Base-by-base conservation (phyloP, 495 filamentous ascomycete genomes). In the Tricharina praecox region DNA sequence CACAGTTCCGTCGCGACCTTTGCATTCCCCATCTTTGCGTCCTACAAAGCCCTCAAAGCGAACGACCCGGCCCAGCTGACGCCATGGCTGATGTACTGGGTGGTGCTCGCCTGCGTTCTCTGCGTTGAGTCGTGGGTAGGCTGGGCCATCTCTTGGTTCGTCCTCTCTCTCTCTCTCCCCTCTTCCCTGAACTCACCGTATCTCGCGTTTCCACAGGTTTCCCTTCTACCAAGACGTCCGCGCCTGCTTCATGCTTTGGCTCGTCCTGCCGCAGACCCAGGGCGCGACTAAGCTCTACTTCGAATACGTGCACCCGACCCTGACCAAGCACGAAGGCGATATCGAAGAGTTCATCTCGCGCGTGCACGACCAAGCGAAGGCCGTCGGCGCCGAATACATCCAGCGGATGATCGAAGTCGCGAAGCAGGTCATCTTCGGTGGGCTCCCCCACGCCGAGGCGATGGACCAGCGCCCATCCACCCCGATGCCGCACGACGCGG, bases 21-120 rank as follows among this genome's bases (percentile, higher is more conserved):
- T 61, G 74, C 94, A 63, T 87, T 99, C 66, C 90, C 90, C 49
- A 74, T 94, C 44, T 99, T 94, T 67, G 88, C 88, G 49, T 93
- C 87, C 48, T 96, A 93, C 75, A 96, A 96, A 70, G 92, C 90
- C 32, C 82, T 99, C 55, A 85, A 86, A 63, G 85, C 85, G 18
- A 80, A 81, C 35, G 82, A 94, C 64, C 88, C 88, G 13, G 77
- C 83, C 25, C 82, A 88, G 59, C 72, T 96, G 23, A 82, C 85
- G 52, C 90, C 90, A 86, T 99, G 90, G 90, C 73, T 99, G 44
- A 96, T 95, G 81, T 99, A 96, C 72, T 99, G 86, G 85, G 84
- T 93, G 37, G 85, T 93, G 23, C 70, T 95, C 39, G 79, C 83
- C 33, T 78, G 80, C 67, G 74, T 81, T 45, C 66, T 83, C 51